These are phyloP conservation scores for Solanum chmielewskii DNA, from an alignment of 257 asterid genomes.

Conservation along the genomic window DNA sequence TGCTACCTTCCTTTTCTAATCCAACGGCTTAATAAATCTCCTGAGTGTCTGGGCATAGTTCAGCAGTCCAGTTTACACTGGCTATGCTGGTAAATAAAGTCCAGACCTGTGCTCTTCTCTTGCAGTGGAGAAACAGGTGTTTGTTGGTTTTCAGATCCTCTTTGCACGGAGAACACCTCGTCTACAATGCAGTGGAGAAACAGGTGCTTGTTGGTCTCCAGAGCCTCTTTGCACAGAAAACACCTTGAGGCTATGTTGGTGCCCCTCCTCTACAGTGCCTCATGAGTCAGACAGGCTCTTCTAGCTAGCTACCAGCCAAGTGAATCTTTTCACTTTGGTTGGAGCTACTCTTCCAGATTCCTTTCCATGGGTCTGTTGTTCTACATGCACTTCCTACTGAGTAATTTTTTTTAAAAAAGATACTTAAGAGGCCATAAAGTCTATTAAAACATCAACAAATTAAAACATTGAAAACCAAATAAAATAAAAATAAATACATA, in stretches of 20 bases:
- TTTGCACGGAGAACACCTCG: not conserved
- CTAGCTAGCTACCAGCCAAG: not conserved
- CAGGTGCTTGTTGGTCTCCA: not conserved
- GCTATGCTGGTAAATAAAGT: not conserved
- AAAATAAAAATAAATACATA: no score
- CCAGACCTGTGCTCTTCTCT: not conserved
- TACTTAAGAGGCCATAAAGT: no score
- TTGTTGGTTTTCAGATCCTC: not conserved
- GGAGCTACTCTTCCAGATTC: not conserved
- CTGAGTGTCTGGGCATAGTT: not conserved
- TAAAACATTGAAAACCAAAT: no score
- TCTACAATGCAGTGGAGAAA: not conserved
- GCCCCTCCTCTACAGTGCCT: not conserved
- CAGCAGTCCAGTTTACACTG: not conserved
- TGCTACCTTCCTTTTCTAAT: not conserved
- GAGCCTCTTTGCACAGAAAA: not conserved
- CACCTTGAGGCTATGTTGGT: not conserved
- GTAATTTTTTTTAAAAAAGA: no score
- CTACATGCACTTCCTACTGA: not conserved
- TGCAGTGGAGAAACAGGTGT: not conserved
- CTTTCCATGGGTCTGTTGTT: not conserved
- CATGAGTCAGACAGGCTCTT: not conserved
- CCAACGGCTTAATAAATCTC: not conserved
- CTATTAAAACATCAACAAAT: no score
- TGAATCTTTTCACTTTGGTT: not conserved